These are phyloP conservation scores for Saturnispora kantuleensis DNA, from an alignment of 805 yeast genomes.

Conservation along the genomic window DNA sequence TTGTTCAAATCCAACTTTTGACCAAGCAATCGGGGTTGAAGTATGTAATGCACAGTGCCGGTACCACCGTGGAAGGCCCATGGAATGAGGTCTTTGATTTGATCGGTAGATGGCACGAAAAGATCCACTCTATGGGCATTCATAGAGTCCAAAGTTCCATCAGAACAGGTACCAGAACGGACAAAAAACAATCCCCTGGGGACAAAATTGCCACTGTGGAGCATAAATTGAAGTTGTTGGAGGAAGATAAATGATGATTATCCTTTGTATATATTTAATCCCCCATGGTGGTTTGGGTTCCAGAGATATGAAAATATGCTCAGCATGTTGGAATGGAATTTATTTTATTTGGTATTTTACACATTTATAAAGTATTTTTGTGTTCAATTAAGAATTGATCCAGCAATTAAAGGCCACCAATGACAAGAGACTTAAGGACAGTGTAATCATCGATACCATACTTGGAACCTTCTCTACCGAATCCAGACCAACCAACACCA, in stretches of 20 bases:
- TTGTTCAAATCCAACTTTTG: slow-evolving; percentile 57
- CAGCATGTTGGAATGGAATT: not conserved
- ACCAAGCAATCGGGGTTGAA: slow-evolving; percentile 54
- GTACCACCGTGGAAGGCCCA: slow-evolving; percentile 81
- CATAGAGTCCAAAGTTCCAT: slow-evolving; percentile 79
- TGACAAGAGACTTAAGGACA: slow-evolving; percentile 52
- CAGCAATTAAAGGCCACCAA: slow-evolving; percentile 28
- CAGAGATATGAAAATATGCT: not conserved
- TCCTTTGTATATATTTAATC: too few species aligned
- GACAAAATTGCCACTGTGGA: slow-evolving; percentile 64
- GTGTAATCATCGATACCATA: slow-evolving; percentile 70
- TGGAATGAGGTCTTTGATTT: slow-evolving; percentile 80
- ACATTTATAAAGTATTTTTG: too few species aligned
- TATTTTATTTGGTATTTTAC: too few species aligned
- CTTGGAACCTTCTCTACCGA: slow-evolving; percentile 83
- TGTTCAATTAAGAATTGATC: too few species aligned
- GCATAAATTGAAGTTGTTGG: slow-evolving; percentile 31
- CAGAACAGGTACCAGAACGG: slow-evolving; percentile 77
- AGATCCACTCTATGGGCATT: slow-evolving; percentile 61
- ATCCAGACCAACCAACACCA: slow-evolving; percentile 83
- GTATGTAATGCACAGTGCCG: slow-evolving; percentile 79
- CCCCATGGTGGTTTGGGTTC: too few species aligned
- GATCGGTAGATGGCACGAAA: slow-evolving; percentile 70
- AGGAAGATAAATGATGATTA: not conserved
- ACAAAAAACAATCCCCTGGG: slow-evolving; percentile 59